A percentile compares a stretch with the other conserved stretches of the same genome.
Conservation (phyloP, 768 basidiomycete genomes). For the Leccinum uliginosum region DNA sequence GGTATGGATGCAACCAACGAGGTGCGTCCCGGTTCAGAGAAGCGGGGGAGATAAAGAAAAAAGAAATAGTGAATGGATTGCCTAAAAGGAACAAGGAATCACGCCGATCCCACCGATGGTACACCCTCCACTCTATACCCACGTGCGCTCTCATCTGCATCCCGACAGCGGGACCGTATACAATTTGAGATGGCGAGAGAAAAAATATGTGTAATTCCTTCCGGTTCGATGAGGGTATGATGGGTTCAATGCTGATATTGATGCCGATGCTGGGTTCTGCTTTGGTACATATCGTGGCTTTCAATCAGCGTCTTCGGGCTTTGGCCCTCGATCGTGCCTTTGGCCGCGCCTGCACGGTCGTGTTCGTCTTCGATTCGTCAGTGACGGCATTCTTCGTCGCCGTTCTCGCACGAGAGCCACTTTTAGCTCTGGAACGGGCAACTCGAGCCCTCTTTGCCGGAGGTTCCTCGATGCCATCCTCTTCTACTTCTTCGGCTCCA, state of each 20-base stretch:
- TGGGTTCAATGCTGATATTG: constrained; percentile 16
- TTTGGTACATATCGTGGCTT: constrained; percentile 5
- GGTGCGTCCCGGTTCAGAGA: constrained; percentile 10
- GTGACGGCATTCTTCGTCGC: constrained; percentile 10
- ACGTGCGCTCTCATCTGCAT: constrained; percentile 5
- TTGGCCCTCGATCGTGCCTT: constrained; percentile 30
- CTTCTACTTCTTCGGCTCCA: constrained; percentile 12
- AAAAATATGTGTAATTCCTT: constrained; percentile 16
- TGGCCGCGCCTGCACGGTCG: constrained; percentile 25
- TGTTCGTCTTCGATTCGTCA: constrained; percentile 16
- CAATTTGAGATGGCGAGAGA: constrained; percentile 21
- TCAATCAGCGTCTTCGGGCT: constrained; percentile 28
- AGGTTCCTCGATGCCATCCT: constrained; percentile 9
- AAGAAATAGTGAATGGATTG: neutral
- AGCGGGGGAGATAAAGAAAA: neutral
- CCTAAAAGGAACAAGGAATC: constrained; percentile 7
- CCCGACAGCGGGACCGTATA: constrained; percentile 12
- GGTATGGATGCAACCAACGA: no score
- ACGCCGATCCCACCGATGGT: constrained; percentile 11
- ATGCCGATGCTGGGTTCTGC: constrained; percentile 15
- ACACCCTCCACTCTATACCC: constrained; percentile 17
- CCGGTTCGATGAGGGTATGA: constrained; percentile 20
- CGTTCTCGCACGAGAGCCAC: constrained; percentile 16
- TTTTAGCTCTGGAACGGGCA: constrained; percentile 22
- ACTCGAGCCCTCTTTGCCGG: constrained; percentile 18